phyloP scores from a whole-genome alignment of 352 stramenopile genomes.

The Blastocystis sp. region DNA sequence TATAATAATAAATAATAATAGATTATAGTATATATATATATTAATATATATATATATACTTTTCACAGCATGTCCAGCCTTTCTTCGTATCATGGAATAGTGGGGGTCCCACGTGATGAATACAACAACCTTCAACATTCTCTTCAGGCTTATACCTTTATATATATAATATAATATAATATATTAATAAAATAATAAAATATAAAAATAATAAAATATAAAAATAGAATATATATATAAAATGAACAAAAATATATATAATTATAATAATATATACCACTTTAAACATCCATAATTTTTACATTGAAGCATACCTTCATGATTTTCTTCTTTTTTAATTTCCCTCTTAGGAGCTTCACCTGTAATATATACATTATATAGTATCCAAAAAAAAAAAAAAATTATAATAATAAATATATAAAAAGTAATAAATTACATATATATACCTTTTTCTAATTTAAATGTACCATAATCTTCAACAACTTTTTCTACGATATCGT shows the following conservation, averaged over 20 bases:
- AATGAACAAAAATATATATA: no score
- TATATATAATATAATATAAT: constrained; percentile 61
- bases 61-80: constrained; percentile 64
- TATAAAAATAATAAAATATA: no score
- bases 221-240: no score
- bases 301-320: constrained; percentile 26
- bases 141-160: constrained; percentile 53
- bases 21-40: constrained; percentile 55
- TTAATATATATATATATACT: not conserved
- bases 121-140: constrained; percentile 56
- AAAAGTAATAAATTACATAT: not conserved
- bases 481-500: constrained; percentile 34
- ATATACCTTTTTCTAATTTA: constrained; percentile 20
- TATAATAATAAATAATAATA: no score
- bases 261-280: constrained; percentile 24
- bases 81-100: constrained; percentile 70
- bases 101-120: constrained; percentile 55
- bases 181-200: constrained; percentile 58
- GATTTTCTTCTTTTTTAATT: constrained; percentile 37
- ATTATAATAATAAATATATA: not conserved
- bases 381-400: not conserved
- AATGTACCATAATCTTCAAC: constrained; percentile 29
- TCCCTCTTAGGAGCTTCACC: constrained; percentile 29
- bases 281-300: constrained; percentile 18
- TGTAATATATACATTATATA: not conserved